Conservation (phyloP, 169 alveolate genomes). For the Eimeria sp. region DNA sequence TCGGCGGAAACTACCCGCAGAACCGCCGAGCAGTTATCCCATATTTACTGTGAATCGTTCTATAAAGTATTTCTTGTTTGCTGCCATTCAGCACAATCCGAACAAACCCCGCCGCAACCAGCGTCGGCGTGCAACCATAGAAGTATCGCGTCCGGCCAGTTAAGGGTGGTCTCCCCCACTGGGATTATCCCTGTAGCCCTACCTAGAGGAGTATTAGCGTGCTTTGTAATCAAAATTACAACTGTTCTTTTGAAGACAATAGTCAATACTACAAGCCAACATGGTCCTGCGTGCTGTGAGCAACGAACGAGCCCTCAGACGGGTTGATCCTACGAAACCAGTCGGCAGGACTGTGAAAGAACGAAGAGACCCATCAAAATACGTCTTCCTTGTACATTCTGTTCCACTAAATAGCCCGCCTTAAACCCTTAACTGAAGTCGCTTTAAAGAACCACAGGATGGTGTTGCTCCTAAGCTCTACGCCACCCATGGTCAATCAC, state of each 20-base stretch:
- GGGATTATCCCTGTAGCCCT: neutral
- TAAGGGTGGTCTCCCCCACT: neutral
- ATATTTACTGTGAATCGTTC: neutral
- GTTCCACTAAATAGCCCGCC: neutral
- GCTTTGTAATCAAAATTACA: too few relatives aligned
- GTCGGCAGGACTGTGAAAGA: too few relatives aligned
- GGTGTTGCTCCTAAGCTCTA: neutral
- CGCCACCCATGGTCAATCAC: neutral
- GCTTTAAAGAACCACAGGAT: neutral
- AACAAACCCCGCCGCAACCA: neutral
- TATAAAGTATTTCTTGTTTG: neutral
- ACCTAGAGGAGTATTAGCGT: neutral
- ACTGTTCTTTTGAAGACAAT: too few relatives aligned
- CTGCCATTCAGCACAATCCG: neutral
- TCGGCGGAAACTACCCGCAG: constrained; percentile 27
- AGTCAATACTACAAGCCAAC: too few relatives aligned
- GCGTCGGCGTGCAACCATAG: neutral
- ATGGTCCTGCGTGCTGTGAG: neutral
- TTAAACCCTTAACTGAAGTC: neutral
- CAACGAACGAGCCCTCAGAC: too few relatives aligned
- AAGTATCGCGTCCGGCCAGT: too few relatives aligned
- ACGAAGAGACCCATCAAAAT: too few relatives aligned
- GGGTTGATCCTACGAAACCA: too few relatives aligned
- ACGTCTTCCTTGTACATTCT: neutral
- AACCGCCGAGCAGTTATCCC: constrained; percentile 51